Base-by-base conservation (phyloP, 169 alveolate species). In the Blepharisma undulans region DNA sequence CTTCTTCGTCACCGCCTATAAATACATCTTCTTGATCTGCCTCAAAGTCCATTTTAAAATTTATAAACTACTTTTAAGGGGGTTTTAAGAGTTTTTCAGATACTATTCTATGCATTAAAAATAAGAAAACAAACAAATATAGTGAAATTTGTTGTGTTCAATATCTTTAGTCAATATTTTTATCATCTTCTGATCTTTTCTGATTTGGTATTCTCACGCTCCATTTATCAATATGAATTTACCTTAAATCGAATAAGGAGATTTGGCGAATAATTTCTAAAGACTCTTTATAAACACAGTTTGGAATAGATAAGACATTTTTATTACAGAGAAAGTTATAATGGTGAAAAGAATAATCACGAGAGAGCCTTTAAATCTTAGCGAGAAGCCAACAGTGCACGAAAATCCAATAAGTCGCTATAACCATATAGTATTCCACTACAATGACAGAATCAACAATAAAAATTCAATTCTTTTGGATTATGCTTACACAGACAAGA, bases 11-110 rank as follows among this genome's bases (percentile, higher is more conserved):
- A 21, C 77, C 92, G 34, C 76, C 76, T 29, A 76, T 30, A 27
- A 88, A 88, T 21, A 88, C 71, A n/a, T 88, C 92, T 76, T 88
- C 92, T 79, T 79, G 61, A 36, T 29, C 84, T 88, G 74, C 85
- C 1, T 88, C 92, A 33, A 74, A 88, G 92, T 76, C 85, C 92
- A 88, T 88, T 82, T 82, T 48, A 48, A 48, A 48, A 48, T 48
- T 48, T 48, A 48, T 48, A 48, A 48, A 48, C 66, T 48, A 48
- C 14, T 0, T 18, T 48, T 10, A 48, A 48, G 66, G 66, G 66
- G 66, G 66, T 48, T 48, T 48, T 12, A 48, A 48, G 66, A 48
- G 66, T 48, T 48, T 48, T 48, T 48, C 66, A 48, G 66, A 5
- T 48, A 10, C 66, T 48, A 48, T 12, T 12, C 21, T 3, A 48